A percentile compares a stretch with the other conserved stretches of the same genome.
phyloP scores from a whole-genome alignment of 306 rosid genomes.

The Canavalia ensiformis region DNA sequence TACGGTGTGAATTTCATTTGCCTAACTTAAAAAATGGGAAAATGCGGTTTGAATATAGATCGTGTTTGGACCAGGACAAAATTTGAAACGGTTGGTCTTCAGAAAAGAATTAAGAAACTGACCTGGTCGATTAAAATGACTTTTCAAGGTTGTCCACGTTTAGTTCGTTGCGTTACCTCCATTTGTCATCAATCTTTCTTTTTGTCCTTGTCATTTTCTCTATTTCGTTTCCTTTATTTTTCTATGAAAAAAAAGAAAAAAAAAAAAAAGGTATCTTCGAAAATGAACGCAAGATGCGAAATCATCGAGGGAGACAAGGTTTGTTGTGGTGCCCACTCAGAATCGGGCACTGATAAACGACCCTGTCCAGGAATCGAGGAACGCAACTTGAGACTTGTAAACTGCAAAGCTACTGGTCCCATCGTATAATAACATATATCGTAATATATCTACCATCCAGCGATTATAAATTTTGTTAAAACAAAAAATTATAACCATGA shows the following conservation, averaged over 20 bases:
- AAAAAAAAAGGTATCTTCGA: neutral
- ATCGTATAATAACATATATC: no score
- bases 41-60: neutral
- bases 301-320: neutral
- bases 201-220: neutral
- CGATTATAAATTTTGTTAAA: no score
- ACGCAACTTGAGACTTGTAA: neutral
- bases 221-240: neutral
- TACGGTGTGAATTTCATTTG: neutral
- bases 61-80: slow-evolving; percentile 24
- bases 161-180: slow-evolving; percentile 18
- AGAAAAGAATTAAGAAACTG: slow-evolving; percentile 19
- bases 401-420: neutral
- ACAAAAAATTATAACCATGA: no score
- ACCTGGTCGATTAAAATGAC: slow-evolving; percentile 20
- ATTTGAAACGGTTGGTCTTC: neutral
- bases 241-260: neutral
- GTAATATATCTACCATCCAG: no score
- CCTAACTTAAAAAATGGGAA: neutral
- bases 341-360: neutral
- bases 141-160: slow-evolving; percentile 35
- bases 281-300: neutral
- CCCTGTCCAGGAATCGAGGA: slow-evolving; percentile 15
- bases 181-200: neutral
- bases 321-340: slow-evolving; percentile 22